Evolutionary conservation across 2,329 filamentous ascomycete species (phyloP).

Genomic region (Neurospora crassa): DNA sequence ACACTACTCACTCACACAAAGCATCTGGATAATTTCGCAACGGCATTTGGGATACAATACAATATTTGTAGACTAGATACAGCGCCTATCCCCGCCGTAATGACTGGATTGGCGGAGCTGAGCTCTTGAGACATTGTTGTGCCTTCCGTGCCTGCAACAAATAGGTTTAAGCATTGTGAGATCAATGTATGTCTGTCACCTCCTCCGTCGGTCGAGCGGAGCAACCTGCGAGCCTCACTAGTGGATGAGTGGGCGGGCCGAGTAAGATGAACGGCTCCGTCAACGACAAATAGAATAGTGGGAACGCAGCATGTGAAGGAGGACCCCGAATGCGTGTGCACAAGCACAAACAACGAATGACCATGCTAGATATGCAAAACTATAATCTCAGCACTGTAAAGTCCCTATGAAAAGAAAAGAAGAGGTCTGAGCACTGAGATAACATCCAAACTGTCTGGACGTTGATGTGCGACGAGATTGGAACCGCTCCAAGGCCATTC

Average conservation of each 20-base stretch:
- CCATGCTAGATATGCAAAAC: background rate
- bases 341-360: background rate
- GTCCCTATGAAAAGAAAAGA: too few species aligned
- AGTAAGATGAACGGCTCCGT: background rate
- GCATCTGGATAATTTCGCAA: background rate
- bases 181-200: background rate
- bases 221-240: background rate
- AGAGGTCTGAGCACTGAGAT: too few species aligned
- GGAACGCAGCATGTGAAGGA: background rate
- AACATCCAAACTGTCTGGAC: background rate
- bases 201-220: background rate
- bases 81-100: background rate
- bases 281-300: background rate
- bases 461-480: background rate
- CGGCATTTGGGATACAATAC: background rate
- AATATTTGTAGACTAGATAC: background rate
- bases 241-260: background rate
- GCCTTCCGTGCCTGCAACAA: background rate
- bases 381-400: background rate
- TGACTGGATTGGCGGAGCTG: background rate
- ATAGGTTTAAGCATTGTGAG: background rate
- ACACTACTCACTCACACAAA: background rate
- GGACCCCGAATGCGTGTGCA: background rate
- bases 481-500: background rate
- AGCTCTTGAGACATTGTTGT: background rate